Evolutionary conservation across 176 grass and related monocot species (phyloP).

Genomic region (Puccinellia tenuiflora): DNA sequence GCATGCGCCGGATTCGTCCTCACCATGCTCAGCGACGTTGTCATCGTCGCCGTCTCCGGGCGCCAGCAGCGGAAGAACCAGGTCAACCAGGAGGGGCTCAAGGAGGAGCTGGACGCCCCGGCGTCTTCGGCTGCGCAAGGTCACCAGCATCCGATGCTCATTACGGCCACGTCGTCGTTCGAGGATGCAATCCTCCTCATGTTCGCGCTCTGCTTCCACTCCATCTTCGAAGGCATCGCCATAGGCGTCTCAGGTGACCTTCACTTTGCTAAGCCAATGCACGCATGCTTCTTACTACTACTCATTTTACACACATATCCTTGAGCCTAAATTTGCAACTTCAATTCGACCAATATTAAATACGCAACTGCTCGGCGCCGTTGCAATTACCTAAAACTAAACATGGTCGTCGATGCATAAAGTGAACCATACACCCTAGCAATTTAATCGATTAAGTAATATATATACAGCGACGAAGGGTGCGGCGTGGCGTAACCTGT

Average conservation of each 20-base stretch:
- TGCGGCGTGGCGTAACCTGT: constrained; percentile 68
- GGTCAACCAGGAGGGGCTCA: neutral
- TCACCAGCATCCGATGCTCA: constrained; percentile 26
- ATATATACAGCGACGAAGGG: constrained; percentile 19
- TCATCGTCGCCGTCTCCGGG: constrained; percentile 26
- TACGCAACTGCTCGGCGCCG: too few relatives aligned
- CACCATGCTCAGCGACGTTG: constrained; percentile 69
- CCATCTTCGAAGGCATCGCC: constrained; percentile 84
- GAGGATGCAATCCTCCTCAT: constrained; percentile 72
- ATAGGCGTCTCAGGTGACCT: constrained; percentile 59
- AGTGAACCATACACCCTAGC: neutral
- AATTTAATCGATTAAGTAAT: neutral
- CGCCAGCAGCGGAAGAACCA: neutral
- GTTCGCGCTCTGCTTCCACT: constrained; percentile 79
- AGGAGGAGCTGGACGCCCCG: too few relatives aligned
- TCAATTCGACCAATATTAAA: too few relatives aligned
- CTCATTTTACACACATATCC: too few relatives aligned
- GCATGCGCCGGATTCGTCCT: constrained; percentile 59
- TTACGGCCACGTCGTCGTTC: constrained; percentile 35
- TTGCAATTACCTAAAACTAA: too few relatives aligned
- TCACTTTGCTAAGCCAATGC: neutral
- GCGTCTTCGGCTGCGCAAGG: too few relatives aligned
- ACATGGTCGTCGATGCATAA: too few relatives aligned
- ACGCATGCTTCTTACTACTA: neutral
- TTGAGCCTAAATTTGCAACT: too few relatives aligned